These are phyloP conservation scores for Boletus rubroflammeus DNA, from an alignment of 768 basidiomycete species.

Conservation along the genomic window DNA sequence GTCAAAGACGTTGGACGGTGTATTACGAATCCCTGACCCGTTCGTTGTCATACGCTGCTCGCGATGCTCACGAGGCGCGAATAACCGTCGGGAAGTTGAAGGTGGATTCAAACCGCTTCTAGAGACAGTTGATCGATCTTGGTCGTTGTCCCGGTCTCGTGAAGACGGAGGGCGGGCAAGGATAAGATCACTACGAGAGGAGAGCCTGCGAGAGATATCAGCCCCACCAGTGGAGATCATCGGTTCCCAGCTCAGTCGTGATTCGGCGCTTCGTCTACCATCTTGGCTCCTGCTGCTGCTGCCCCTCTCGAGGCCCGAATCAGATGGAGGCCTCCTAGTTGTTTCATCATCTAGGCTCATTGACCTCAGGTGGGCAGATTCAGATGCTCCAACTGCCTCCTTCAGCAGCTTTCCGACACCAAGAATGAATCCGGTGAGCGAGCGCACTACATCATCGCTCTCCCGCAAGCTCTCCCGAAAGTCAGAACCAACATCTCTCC, in stretches of 20 bases:
- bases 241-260: conserved; percentile 45
- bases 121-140: conserved; percentile 24
- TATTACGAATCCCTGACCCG: conserved; percentile 15
- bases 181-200: conserved; percentile 23
- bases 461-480: conserved; percentile 67
- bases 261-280: conserved; percentile 51
- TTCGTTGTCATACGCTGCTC: conserved; percentile 34
- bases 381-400: conserved; percentile 41
- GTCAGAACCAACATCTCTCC: conserved; percentile 67
- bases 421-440: conserved; percentile 72
- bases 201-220: conserved; percentile 27
- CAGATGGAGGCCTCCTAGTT: conserved; percentile 33
- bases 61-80: conserved; percentile 55
- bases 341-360: conserved; percentile 54
- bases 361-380: conserved; percentile 42
- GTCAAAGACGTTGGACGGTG: conserved; percentile 27
- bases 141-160: conserved; percentile 28
- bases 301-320: conserved; percentile 32
- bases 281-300: conserved; percentile 52
- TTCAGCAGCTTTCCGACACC: conserved; percentile 67
- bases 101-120: conserved; percentile 22
- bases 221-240: conserved; percentile 16
- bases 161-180: conserved; percentile 25
- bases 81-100: conserved; percentile 48
- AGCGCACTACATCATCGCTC: conserved; percentile 77